Base-by-base conservation (phyloP, 225 moss, liverwort and hornwort genomes). In the Pseudoscleropodium purum region DNA sequence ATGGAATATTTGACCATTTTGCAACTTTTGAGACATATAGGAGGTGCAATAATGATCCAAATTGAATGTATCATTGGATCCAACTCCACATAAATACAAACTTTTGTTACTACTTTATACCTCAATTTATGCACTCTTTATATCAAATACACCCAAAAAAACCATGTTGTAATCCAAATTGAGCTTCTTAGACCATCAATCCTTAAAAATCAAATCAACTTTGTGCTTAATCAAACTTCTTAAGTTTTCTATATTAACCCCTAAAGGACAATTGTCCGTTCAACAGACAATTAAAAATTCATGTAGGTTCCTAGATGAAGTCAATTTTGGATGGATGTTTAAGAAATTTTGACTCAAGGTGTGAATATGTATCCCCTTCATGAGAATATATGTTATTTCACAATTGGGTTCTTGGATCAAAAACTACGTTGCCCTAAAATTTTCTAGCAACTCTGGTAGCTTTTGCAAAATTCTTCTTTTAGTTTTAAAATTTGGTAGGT, bases 161-260 rank as follows among this genome's bases (percentile, higher is more conserved):
- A 2, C 0, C 15, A 72, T 72, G 4, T 25, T 41, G 15, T 39
- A 0, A 26, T 4, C 7, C 4, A 72, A 41, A 26, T 26, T 26
- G 8, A 0, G 9, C 26, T 72, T 14, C 13, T 15, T 0, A 39
- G 0, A 25, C 70, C 15, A 39, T 70, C 25, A 25, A 25, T 2
- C 39, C 8, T 39, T 70, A 4, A 5, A 5, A 11, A 4, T 18
- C 25, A 70, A 39, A 39, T 39, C 70, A 70, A 70, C 14, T 39
- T n/a, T 4, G 1, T 0, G 0, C 0, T 39, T 10, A 3, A 10
- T 74, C 10, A 45, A 45, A 16, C 10, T 45, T 74, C 6, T 73
- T 29, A 39, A 25, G 8, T 25, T 39, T 39, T 70, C 4, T 39
- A 13, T 51, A 47, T 47, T 47, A 47, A 47, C 47, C 9, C 9